phyloP scores from a whole-genome alignment of 108 stramenopile genomes.

The Pseudonitzschia pungens region DNA sequence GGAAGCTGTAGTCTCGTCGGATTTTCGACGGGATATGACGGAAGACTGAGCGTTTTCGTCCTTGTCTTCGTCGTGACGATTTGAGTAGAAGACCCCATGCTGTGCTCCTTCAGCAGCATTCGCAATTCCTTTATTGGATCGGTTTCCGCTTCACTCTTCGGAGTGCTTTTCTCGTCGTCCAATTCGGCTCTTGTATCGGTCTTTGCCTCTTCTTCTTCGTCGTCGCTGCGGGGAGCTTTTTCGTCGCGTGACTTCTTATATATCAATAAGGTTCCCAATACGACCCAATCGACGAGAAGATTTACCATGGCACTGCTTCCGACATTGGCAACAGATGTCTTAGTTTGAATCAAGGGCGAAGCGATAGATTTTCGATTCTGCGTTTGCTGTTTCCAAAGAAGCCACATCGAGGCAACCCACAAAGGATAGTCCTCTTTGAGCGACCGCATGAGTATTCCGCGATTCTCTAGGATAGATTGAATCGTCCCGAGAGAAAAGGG shows the following conservation, averaged over 20 bases:
- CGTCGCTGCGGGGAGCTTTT: background rate
- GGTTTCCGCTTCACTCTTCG: background rate
- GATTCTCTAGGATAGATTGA: no score
- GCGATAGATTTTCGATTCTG: background rate
- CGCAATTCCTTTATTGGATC: constrained; percentile 1
- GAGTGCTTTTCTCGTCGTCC: background rate
- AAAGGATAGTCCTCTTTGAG: constrained; percentile 7
- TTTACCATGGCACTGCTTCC: background rate
- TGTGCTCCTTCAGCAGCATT: background rate
- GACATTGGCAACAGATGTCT: background rate
- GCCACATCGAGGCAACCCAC: constrained; percentile 10
- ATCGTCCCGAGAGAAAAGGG: background rate
- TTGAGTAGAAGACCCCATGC: background rate
- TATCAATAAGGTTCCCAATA: constrained; percentile 11
- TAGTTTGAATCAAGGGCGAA: background rate
- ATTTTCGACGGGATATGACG: background rate
- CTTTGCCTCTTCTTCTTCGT: background rate
- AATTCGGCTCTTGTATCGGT: background rate
- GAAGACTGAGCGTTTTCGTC: background rate
- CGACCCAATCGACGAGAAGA: constrained; percentile 9
- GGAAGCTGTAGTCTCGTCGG: background rate
- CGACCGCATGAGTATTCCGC: background rate
- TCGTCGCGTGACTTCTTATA: constrained; percentile 17
- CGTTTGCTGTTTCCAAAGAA: constrained; percentile 16
- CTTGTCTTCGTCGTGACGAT: background rate